Conservation (phyloP, 1,284 basidiomycete genomes). For the Pisolithus thermaeus region DNA sequence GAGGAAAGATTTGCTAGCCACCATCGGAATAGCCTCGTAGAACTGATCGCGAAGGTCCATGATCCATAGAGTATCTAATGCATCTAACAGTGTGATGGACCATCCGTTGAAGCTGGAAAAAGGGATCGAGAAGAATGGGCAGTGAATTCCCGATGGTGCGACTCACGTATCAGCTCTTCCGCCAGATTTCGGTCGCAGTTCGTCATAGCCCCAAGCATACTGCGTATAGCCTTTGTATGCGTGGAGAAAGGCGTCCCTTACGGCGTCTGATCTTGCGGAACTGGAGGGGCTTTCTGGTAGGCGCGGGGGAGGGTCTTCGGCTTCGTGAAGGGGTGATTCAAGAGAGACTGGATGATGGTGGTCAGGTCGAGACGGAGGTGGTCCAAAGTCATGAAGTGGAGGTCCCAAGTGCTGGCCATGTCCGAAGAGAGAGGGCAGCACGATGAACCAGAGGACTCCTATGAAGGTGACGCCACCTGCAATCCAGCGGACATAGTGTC, state of each 20-base stretch:
- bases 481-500: background rate
- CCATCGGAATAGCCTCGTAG: slow-evolving; percentile 52
- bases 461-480: background rate
- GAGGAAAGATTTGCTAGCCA: slow-evolving; percentile 54
- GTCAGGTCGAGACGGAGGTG: background rate
- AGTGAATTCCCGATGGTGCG: slow-evolving; percentile 5
- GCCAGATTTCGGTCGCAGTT: slow-evolving; percentile 43
- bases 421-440: background rate
- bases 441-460: background rate
- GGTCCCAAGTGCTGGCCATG: background rate
- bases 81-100: slow-evolving; percentile 72
- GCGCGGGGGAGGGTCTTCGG: too few species aligned
- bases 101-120: slow-evolving; percentile 59
- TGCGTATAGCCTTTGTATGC: slow-evolving; percentile 50
- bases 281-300: background rate
- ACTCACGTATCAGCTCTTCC: slow-evolving; percentile 26
- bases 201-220: slow-evolving; percentile 53
- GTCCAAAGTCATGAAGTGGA: background rate
- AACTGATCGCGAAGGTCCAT: slow-evolving; percentile 68
- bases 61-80: slow-evolving; percentile 72
- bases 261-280: slow-evolving; percentile 34
- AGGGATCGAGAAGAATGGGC: background rate
- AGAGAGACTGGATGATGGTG: background rate
- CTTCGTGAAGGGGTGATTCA: background rate
- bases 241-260: slow-evolving; percentile 52